Conservation (phyloP, 352 stramenopile species). For the Phytopythium chamaehyphon region DNA sequence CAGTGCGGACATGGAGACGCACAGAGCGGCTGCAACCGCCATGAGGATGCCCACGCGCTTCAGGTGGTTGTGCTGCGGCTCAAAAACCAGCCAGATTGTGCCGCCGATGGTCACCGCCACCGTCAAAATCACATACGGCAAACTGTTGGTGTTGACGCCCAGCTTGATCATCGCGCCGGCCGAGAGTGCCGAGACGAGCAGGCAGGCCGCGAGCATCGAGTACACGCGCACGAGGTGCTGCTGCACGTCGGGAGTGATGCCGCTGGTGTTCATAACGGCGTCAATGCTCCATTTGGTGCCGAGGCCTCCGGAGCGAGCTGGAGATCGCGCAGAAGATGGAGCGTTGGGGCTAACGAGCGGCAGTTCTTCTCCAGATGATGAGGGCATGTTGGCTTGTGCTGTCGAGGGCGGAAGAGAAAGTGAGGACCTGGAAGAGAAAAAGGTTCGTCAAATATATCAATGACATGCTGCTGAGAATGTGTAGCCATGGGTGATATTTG, state of each 20-base stretch:
- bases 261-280: constrained; percentile 67
- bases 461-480: no score
- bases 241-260: constrained; percentile 61
- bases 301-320: constrained; percentile 1
- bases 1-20: constrained; percentile 68
- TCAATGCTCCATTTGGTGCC: constrained; percentile 37
- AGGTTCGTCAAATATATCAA: no score
- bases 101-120: constrained; percentile 43
- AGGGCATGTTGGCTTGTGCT: no score
- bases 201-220: constrained; percentile 54
- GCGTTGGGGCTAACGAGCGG: no score
- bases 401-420: no score
- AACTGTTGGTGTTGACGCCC: constrained; percentile 27
- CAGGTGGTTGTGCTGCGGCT: constrained; percentile 46
- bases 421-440: no score
- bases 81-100: constrained; percentile 58
- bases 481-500: no score
- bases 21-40: constrained; percentile 57
- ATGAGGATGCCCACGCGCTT: constrained; percentile 71
- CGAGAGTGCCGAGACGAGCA: constrained; percentile 48
- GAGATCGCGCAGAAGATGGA: no score
- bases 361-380: no score
- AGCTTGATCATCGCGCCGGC: constrained; percentile 32
- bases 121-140: constrained; percentile 32
- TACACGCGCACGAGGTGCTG: constrained; percentile 71